Conservation (phyloP, 768 basidiomycete species). For the Trametes punicea region DNA sequence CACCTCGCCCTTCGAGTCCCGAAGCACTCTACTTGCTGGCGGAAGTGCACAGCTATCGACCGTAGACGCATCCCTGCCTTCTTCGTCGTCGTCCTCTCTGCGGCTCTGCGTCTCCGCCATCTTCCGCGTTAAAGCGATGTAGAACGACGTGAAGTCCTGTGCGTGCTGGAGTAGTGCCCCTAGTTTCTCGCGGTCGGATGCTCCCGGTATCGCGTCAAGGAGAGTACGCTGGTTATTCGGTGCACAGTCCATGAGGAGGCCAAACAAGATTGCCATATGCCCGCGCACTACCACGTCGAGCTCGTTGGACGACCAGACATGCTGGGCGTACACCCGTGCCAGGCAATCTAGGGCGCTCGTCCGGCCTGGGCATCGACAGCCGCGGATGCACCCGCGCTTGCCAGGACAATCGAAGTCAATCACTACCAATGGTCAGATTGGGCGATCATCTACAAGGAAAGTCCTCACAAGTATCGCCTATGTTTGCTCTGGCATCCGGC, state of each 20-base stretch:
- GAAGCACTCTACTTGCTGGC: constrained; percentile 9
- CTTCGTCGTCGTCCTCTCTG: neutral
- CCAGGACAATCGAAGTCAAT: constrained; percentile 51
- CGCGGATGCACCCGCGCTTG: constrained; percentile 45
- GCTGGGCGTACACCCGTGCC: constrained; percentile 44
- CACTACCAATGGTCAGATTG: constrained; percentile 33
- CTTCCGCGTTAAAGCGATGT: constrained; percentile 33
- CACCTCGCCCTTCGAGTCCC: constrained; percentile 28
- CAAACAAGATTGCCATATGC: constrained; percentile 74
- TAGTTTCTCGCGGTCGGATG: constrained; percentile 30
- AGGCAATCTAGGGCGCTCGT: constrained; percentile 51
- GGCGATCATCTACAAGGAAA: neutral
- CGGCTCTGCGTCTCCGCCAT: constrained; percentile 18
- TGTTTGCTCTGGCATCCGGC: constrained; percentile 43
- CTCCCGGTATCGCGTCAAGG: constrained; percentile 35
- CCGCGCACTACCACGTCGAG: constrained; percentile 55
- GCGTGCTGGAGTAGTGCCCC: constrained; percentile 35
- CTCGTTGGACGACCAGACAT: constrained; percentile 31
- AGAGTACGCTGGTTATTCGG: constrained; percentile 33
- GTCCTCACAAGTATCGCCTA: constrained; percentile 50
- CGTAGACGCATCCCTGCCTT: constrained; percentile 8
- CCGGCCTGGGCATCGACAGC: constrained; percentile 50
- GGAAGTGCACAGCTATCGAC: constrained; percentile 2
- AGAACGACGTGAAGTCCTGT: constrained; percentile 41
- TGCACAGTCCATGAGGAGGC: constrained; percentile 39